These are phyloP conservation scores for Sporothrix brunneoviolacea DNA, from an alignment of 2,329 filamentous ascomycete genomes.

Conservation along the genomic window DNA sequence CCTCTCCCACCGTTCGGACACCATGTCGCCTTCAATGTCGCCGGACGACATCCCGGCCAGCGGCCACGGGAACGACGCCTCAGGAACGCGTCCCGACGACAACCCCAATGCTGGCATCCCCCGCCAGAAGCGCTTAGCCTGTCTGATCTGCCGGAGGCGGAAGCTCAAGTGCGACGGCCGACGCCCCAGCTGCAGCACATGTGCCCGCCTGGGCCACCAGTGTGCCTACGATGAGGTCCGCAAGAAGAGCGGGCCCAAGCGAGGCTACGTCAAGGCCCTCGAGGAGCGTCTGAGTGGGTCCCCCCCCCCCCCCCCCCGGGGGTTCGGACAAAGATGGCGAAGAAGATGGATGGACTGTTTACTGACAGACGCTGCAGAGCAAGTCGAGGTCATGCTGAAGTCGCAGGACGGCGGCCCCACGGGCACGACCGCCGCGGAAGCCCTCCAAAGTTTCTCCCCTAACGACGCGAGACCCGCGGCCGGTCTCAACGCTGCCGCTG, in stretches of 20 bases:
- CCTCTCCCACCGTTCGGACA: not conserved
- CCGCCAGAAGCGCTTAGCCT: constrained; percentile 88
- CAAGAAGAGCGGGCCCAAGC: constrained; percentile 89
- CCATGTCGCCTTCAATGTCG: constrained; percentile 24
- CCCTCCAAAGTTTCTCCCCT: constrained; percentile 38
- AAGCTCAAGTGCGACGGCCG: constrained; percentile 86
- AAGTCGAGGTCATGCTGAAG: constrained; percentile 87
- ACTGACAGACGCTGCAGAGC: constrained; percentile 47
- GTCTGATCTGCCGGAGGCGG: constrained; percentile 85
- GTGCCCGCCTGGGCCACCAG: constrained; percentile 74
- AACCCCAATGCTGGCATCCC: constrained; percentile 52
- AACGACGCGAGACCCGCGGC: constrained; percentile 39
- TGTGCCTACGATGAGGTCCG: constrained; percentile 89
- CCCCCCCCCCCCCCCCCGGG: constrained; percentile 25
- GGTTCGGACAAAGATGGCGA: too few relatives aligned
- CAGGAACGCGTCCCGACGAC: constrained; percentile 16
- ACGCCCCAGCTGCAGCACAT: constrained; percentile 81
- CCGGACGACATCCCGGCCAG: constrained; percentile 20
- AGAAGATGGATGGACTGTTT: too few relatives aligned
- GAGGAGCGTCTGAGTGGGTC: constrained; percentile 83
- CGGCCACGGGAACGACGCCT: constrained; percentile 13
- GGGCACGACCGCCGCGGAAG: constrained; percentile 27
- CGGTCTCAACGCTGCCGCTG: not conserved
- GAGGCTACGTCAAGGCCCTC: constrained; percentile 88
- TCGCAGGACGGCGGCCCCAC: constrained; percentile 51